Percentiles rank a stretch among this genome's conserved stretches.
Evolutionary conservation across 78 protist species (phyloP).

Genomic region (Cavenderia fasciculata): DNA sequence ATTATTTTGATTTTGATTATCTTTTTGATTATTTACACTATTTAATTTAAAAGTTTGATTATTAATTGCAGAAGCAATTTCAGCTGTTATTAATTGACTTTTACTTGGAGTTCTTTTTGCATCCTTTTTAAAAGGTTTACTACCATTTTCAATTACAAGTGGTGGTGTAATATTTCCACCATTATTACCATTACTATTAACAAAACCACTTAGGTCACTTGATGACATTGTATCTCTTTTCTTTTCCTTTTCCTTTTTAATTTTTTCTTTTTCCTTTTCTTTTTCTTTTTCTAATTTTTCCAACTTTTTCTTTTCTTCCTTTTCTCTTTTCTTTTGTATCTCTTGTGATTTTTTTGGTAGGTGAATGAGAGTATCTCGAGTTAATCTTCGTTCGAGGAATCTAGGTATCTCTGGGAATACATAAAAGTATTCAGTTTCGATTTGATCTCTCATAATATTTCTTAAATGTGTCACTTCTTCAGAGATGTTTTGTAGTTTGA

Average conservation of each 20-base stretch:
- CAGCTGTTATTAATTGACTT: neutral
- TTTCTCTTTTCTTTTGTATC: slow-evolving; percentile 59
- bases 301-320: slow-evolving; percentile 45
- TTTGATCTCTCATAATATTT: slow-evolving; percentile 65
- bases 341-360: slow-evolving; percentile 63
- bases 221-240: neutral
- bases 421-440: slow-evolving; percentile 46
- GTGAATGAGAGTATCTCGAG: slow-evolving; percentile 37
- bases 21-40: no score
- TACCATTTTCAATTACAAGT: neutral
- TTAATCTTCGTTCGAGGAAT: slow-evolving; percentile 47
- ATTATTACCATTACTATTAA: neutral
- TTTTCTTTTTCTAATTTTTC: slow-evolving; percentile 49
- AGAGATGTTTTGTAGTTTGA: slow-evolving; percentile 23
- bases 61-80: neutral
- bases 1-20: no score
- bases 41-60: slow-evolving; percentile 9
- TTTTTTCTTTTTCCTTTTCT: slow-evolving; percentile 14
- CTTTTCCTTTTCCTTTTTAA: slow-evolving; percentile 17
- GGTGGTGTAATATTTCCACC: neutral
- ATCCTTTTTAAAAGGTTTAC: neutral
- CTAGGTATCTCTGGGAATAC: slow-evolving; percentile 66
- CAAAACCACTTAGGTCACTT: neutral
- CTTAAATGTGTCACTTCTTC: slow-evolving; percentile 39
- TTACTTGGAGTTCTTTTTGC: neutral